phyloP scores from a whole-genome alignment of 169 alveolate genomes.

The Plasmodium gaboni region DNA sequence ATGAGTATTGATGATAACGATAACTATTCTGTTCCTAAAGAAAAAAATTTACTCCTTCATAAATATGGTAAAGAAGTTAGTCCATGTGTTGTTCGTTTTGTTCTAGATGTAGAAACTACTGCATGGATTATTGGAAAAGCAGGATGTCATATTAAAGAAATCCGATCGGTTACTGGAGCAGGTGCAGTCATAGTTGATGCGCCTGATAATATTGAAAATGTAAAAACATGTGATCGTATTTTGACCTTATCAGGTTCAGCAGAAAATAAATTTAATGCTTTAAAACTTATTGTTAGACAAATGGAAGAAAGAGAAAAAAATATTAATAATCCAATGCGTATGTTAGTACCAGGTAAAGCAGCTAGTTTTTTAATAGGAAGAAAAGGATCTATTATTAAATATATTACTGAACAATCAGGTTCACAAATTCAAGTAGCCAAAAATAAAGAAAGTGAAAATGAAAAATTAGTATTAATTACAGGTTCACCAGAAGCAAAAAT shows the following conservation, averaged over 20 bases:
- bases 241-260: constrained; percentile 68
- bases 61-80: constrained; percentile 58
- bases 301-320: constrained; percentile 75
- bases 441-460: constrained; percentile 76
- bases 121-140: constrained; percentile 74
- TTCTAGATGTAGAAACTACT: constrained; percentile 68
- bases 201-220: constrained; percentile 70
- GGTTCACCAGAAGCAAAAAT: constrained; percentile 74
- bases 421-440: constrained; percentile 74
- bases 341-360: constrained; percentile 74
- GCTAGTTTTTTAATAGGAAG: constrained; percentile 74
- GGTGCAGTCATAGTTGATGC: constrained; percentile 75
- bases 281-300: constrained; percentile 68
- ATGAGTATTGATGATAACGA: constrained; percentile 25
- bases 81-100: constrained; percentile 64
- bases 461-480: constrained; percentile 57
- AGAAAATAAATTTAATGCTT: constrained; percentile 71
- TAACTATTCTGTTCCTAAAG: constrained; percentile 44
- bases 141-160: constrained; percentile 69
- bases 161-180: constrained; percentile 68
- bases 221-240: constrained; percentile 72
- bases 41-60: constrained; percentile 42
- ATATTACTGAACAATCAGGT: constrained; percentile 68
- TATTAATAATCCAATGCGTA: constrained; percentile 69
- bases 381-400: constrained; percentile 66